Evolutionary conservation across 805 yeast genomes (phyloP).

Genomic region (Pichia membranifaciens): DNA sequence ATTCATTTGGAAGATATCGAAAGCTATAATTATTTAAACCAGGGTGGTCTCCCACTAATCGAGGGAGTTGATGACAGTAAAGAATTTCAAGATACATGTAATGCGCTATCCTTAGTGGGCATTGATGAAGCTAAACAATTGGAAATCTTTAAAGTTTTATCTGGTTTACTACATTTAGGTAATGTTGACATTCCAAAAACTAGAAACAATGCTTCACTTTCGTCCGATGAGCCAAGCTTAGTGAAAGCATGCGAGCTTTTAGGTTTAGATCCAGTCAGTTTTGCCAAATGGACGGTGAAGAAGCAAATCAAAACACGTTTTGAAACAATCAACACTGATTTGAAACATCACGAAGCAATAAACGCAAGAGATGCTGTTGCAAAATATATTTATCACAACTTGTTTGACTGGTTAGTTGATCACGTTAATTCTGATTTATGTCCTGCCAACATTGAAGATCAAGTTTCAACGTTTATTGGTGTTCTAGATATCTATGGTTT

Average conservation of each 20-base stretch:
- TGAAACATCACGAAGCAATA: slow-evolving; percentile 73
- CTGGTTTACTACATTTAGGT: slow-evolving; percentile 89
- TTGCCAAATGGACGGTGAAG: slow-evolving; percentile 89
- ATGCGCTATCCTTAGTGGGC: slow-evolving; percentile 77
- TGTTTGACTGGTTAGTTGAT: slow-evolving; percentile 92
- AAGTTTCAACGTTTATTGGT: slow-evolving; percentile 68
- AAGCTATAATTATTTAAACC: slow-evolving; percentile 78
- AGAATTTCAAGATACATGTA: slow-evolving; percentile 71
- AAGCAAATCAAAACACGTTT: slow-evolving; percentile 89
- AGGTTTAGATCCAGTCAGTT: slow-evolving; percentile 65
- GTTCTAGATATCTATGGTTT: slow-evolving; percentile 97
- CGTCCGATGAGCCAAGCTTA: slow-evolving; percentile 82
- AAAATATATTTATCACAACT: slow-evolving; percentile 83
- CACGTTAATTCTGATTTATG: slow-evolving; percentile 79
- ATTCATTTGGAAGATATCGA: slow-evolving; percentile 59
- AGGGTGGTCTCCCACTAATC: slow-evolving; percentile 72
- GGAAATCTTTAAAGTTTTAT: slow-evolving; percentile 69
- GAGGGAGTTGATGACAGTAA: slow-evolving; percentile 74
- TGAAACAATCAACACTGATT: slow-evolving; percentile 81
- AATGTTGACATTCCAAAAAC: slow-evolving; percentile 83
- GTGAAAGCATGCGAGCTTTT: slow-evolving; percentile 77
- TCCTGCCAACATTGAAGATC: slow-evolving; percentile 56
- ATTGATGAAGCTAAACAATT: slow-evolving; percentile 52
- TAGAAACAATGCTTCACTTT: slow-evolving; percentile 72
- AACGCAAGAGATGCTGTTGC: slow-evolving; percentile 98